Conservation (phyloP, 2,329 filamentous ascomycete genomes). For the Endoconidiophora polonica region DNA sequence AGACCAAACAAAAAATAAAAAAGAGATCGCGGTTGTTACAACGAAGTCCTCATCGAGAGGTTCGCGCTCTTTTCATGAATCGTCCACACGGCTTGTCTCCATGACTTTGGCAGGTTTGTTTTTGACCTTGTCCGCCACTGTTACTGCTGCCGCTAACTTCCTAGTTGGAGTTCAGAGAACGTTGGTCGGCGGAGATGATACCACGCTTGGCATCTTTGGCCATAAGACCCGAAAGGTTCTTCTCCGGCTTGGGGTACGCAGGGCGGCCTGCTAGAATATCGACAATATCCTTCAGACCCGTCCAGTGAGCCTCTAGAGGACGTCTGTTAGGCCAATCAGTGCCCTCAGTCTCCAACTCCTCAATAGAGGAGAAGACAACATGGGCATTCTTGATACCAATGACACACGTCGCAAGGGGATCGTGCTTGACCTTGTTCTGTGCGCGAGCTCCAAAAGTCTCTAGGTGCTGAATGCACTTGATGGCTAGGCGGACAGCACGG, state of each 20-base stretch:
- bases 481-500: constrained; percentile 75
- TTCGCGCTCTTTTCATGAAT: background rate
- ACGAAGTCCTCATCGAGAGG: background rate
- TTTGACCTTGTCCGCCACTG: background rate
- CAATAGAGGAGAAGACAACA: constrained; percentile 74
- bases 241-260: constrained; percentile 31
- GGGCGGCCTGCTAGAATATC: constrained; percentile 69
- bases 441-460: constrained; percentile 56
- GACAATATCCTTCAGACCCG: constrained; percentile 60
- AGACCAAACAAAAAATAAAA: background rate
- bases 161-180: constrained; percentile 12
- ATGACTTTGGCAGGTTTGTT: background rate
- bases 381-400: constrained; percentile 86
- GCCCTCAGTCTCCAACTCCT: constrained; percentile 61
- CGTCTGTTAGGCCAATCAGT: constrained; percentile 89
- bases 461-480: constrained; percentile 85
- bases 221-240: constrained; percentile 31
- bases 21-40: background rate
- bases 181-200: constrained; percentile 10
- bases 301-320: constrained; percentile 75
- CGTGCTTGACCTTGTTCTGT: constrained; percentile 50
- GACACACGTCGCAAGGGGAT: constrained; percentile 58
- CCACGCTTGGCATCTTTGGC: constrained; percentile 48
- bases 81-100: too few relatives aligned
- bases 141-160: background rate